Base-by-base conservation (phyloP, 116 monocot genomes). In the Cymodocea nodosa region DNA sequence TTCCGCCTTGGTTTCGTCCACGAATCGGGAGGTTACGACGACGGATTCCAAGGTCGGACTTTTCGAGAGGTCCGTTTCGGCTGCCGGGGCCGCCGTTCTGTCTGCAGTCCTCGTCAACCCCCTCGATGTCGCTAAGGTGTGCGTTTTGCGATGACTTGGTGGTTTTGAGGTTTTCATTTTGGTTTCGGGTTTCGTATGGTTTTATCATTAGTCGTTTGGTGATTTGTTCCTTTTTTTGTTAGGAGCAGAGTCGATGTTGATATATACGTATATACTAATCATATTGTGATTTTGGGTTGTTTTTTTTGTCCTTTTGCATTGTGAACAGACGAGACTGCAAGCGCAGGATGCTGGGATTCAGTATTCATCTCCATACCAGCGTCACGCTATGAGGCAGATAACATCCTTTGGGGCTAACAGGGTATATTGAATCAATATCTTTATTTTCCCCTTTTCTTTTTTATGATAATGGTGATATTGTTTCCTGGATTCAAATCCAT, bases 121-220 rank as follows among this genome's bases (percentile, higher is more conserved):
- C 18, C 91, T 97, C 23, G 95, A 97, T 59, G 87, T 97, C 55
- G 91, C 80, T 16, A 97, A 97, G 95, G 95, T 89, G 16, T 14
- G 17, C 17, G 35, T 56, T 56, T 56, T 18, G 19, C 1, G 20
- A 18, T 16, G 18, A 1, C 19, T 18, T 56, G 23, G 5, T 5
- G 18, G 15, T 16, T 55, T 37, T 37, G 37, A 37, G 37, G n/a
- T n/a, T n/a, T n/a, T n/a, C n/a, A 37, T 6, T 2, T 37, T 37
- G 37, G 37, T 37, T 37, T 37, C 4, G 11, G 44, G 56, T 44
- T 44, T 44, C 11, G 6, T 8, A 44, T 44, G 44, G 44, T 44
- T 44, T 44, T 44, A 4, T 44, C 9, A 44, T 44, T 44, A 2
- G 1, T 44, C 44, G 6, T 0, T 44, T 44, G 44, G 11, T 44